These are phyloP conservation scores for Ambrosiella beaveri DNA, from an alignment of 2,329 filamentous ascomycete genomes.

Conservation along the genomic window DNA sequence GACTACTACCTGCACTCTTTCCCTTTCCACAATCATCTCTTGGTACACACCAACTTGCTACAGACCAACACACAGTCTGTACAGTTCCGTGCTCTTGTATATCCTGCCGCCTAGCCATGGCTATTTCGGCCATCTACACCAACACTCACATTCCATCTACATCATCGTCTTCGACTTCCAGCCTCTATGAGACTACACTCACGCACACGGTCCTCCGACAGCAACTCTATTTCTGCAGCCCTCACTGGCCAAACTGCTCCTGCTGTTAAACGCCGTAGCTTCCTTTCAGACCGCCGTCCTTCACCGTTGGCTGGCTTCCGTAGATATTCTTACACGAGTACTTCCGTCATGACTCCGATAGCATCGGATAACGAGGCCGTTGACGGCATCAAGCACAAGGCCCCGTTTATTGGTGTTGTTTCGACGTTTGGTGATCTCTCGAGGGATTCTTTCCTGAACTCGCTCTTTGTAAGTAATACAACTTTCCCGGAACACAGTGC, in stretches of 20 bases:
- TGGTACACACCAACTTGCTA: background rate
- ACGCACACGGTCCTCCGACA: conserved; percentile 9
- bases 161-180: background rate
- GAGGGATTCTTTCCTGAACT: conserved; percentile 8
- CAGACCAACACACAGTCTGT: background rate
- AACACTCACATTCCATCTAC: background rate
- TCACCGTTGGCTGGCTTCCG: background rate
- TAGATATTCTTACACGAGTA: background rate
- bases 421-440: conserved; percentile 8
- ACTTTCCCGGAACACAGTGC: background rate
- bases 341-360: background rate
- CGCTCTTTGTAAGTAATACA: conserved; percentile 10
- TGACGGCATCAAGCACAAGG: conserved; percentile 8
- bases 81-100: background rate
- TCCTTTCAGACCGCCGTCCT: conserved; percentile 8
- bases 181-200: conserved; percentile 9
- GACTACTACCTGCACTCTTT: too few species aligned
- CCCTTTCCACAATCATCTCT: too few species aligned
- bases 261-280: conserved; percentile 6
- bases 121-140: background rate
- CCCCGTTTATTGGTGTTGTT: conserved; percentile 11
- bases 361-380: background rate
- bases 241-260: background rate
- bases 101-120: conserved; percentile 4
- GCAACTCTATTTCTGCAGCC: background rate